Base-by-base conservation (phyloP, 768 basidiomycete species). In the Tulasnella sp. region DNA sequence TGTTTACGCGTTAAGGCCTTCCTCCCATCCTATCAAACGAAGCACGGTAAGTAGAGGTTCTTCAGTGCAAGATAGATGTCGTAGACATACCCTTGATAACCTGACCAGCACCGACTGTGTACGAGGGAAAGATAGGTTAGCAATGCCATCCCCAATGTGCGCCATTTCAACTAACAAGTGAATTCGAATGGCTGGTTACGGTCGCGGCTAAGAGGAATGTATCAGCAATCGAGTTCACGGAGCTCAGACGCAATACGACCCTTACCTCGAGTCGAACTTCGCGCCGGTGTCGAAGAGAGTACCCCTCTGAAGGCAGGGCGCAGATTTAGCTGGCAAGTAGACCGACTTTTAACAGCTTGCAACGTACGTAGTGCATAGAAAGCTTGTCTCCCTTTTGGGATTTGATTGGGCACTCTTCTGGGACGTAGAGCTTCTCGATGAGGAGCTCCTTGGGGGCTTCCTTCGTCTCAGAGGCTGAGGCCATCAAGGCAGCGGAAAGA, bases 241-340 rank as follows among this genome's bases (percentile, higher is more conserved):
- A 79, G 37, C 37, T 72, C n/a, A 9, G 11, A 14, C 1, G 18
- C 37, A 3, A 12, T 9, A n/a, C 6, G 20, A 1, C 7, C 83
- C 89, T 9, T 83, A 93, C 90, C 95, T 96, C 12, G 95, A 96
- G 86, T 98, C 96, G 83, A 98, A 98, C 85, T 96, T 93, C 81
- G 89, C 89, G 11, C 96, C 96, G 76, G 89, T 91, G 16, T 89
- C 86, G 83, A 92, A 34, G 76, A 98, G 86, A 11, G 90, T 97
- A 4, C 96, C 97, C 5, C 94, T 95, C 91, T 97, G 85, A n/a
- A 80, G 24, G 24, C 34, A n/a, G 44, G 28, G 11, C 31, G 18
- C 24, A 37, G 12, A 34, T 28, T 41, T 46, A 77, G 28, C 41
- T 50, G 40, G 22, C 50, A 54, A n/a, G 50, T 31, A 41, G 6